phyloP scores from a whole-genome alignment of 2,329 filamentous ascomycete genomes.

The Knufia fluminis region DNA sequence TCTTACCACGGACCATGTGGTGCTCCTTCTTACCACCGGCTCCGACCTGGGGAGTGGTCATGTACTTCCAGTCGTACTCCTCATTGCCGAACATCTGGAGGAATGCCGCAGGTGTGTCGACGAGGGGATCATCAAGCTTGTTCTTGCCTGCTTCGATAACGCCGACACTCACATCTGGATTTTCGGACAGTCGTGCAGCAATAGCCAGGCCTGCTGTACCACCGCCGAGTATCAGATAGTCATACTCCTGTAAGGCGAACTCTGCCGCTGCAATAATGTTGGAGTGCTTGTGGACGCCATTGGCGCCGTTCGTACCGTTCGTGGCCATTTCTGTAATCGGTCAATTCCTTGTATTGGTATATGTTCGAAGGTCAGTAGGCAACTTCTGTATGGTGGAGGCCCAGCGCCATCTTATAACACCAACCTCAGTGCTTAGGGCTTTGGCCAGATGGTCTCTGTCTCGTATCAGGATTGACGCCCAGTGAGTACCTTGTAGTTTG shows the following conservation, averaged over 20 bases:
- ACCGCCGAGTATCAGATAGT: conserved; percentile 42
- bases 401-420: no score
- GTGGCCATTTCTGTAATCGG: conserved; percentile 17
- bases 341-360: no score
- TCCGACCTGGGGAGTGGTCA: conserved; percentile 26
- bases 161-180: conserved; percentile 33
- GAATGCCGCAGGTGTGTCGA: conserved; percentile 24
- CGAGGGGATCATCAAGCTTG: conserved; percentile 22
- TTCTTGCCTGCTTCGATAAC: conserved; percentile 38
- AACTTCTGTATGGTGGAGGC: no score
- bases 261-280: conserved; percentile 16
- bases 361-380: no score
- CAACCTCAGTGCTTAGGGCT: no score
- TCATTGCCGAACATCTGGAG: conserved; percentile 24
- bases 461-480: no score
- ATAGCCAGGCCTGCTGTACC: conserved; percentile 47
- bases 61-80: conserved; percentile 30
- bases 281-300: conserved; percentile 12
- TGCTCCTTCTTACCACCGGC: conserved; percentile 18
- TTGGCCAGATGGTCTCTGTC: no score
- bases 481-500: no score
- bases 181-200: conserved; percentile 40
- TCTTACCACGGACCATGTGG: conserved; percentile 25
- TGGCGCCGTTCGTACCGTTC: conserved; percentile 19
- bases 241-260: conserved; percentile 15